Conservation (phyloP, 805 yeast genomes). For the Myxozyma kluyveri region DNA sequence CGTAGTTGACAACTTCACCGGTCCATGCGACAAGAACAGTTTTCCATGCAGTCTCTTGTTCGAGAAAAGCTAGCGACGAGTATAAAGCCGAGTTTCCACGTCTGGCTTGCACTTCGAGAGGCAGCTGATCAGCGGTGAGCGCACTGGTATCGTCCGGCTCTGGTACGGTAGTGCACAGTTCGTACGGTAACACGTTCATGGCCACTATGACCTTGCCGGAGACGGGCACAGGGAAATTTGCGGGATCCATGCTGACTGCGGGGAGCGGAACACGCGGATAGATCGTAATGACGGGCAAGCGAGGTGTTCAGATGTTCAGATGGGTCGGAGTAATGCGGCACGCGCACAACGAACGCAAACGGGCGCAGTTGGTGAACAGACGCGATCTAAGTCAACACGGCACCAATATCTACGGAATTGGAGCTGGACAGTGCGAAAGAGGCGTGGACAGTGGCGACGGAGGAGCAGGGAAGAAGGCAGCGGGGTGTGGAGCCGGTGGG, state of each 20-base stretch:
- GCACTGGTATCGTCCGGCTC: not conserved
- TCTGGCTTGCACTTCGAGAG: conserved; percentile 30
- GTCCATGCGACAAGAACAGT: conserved; percentile 92
- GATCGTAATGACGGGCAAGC: no score
- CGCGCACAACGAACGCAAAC: no score
- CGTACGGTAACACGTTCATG: conserved; percentile 27
- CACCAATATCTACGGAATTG: no score
- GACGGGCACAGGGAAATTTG: conserved; percentile 16
- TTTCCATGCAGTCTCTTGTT: conserved; percentile 67
- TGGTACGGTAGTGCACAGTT: conserved; percentile 22
- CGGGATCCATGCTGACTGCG: not conserved
- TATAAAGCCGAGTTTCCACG: conserved; percentile 85
- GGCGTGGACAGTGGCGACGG: no score
- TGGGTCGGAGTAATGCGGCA: no score
- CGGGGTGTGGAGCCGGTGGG: no score
- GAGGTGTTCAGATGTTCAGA: no score
- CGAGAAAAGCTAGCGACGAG: conserved; percentile 66
- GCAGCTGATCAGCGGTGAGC: conserved; percentile 1
- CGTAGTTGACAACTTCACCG: conserved; percentile 61
- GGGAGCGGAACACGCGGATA: no score
- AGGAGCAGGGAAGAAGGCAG: no score
- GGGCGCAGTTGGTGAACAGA: no score
- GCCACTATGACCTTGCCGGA: conserved; percentile 29
- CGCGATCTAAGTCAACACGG: no score
- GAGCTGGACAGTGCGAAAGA: no score